These are phyloP conservation scores for Hygrophorus russula DNA, from an alignment of 768 basidiomycete genomes.

Conservation along the genomic window DNA sequence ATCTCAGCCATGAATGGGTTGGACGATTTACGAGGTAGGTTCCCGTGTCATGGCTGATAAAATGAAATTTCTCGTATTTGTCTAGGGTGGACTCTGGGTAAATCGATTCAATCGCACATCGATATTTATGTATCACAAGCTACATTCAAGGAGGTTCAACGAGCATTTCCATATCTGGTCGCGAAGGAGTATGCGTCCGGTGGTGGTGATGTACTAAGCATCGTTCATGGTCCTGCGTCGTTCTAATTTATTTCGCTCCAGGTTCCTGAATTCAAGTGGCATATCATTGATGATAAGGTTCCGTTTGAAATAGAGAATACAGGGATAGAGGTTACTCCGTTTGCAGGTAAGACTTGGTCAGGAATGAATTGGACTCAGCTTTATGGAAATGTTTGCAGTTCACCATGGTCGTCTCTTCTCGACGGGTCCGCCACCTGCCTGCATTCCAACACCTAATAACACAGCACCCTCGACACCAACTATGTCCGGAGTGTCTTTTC, in stretches of 20 bases:
- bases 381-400: constrained; percentile 26
- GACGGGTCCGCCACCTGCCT: constrained; percentile 23
- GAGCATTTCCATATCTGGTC: constrained; percentile 76
- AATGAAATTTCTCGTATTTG: constrained; percentile 5
- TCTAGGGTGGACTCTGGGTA: constrained; percentile 62
- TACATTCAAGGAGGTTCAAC: constrained; percentile 56
- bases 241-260: constrained; percentile 16
- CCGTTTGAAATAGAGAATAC: constrained; percentile 60
- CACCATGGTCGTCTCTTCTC: constrained; percentile 66
- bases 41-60: not conserved
- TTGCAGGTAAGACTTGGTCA: constrained; percentile 38
- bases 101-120: constrained; percentile 56
- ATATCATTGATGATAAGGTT: constrained; percentile 59
- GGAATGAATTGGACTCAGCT: not conserved
- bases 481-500: constrained; percentile 19
- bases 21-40: constrained; percentile 72
- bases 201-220: constrained; percentile 53
- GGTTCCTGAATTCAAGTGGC: constrained; percentile 80
- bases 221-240: not conserved
- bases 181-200: constrained; percentile 68
- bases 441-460: constrained; percentile 27
- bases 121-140: constrained; percentile 61
- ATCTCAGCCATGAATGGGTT: constrained; percentile 71
- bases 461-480: constrained; percentile 26
- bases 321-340: constrained; percentile 52